Evolutionary conservation across 164 flowering plant genomes (phyloP).

Genomic region (Vitis amurensis): DNA sequence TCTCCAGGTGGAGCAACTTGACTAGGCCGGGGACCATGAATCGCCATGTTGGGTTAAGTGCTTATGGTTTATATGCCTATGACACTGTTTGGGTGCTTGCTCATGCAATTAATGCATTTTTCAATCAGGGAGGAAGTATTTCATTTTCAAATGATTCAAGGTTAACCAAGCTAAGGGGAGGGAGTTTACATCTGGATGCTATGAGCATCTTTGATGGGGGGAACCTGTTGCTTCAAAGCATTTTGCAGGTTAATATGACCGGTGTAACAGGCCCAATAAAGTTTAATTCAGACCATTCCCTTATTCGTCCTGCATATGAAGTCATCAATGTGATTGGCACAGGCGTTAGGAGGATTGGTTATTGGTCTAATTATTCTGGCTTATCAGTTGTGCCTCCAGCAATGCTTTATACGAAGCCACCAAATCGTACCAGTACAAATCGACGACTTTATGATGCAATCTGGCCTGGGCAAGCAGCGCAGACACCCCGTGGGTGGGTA

Average conservation of each 20-base stretch:
- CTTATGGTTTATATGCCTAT: conserved; percentile 59
- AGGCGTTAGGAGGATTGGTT: conserved; percentile 62
- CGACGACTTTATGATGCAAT: conserved; percentile 39
- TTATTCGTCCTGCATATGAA: conserved; percentile 61
- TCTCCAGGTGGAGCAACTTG: conserved; percentile 53
- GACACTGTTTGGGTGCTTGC: conserved; percentile 73
- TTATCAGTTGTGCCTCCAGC: conserved; percentile 52
- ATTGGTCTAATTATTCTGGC: conserved; percentile 78
- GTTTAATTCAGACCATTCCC: conserved; percentile 47
- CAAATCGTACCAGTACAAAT: conserved; percentile 38
- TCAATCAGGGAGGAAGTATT: conserved; percentile 46
- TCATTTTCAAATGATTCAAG: conserved; percentile 48
- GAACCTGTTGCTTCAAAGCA: conserved; percentile 29
- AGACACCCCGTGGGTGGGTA: conserved; percentile 85
- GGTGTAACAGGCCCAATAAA: conserved; percentile 58
- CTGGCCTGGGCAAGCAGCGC: conserved; percentile 74
- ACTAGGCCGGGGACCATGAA: conserved; percentile 10
- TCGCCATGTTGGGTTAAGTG: conserved; percentile 38
- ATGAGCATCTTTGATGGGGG: conserved; percentile 58
- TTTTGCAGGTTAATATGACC: conserved; percentile 37
- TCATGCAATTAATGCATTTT: conserved; percentile 50
- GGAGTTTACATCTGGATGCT: conserved; percentile 43
- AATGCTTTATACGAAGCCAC: conserved; percentile 29
- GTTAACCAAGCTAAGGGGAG: conserved; percentile 17
- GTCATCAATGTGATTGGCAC: conserved; percentile 66